Evolutionary conservation across 306 rosid species (phyloP).

Genomic region (Sicyos baderoa): DNA sequence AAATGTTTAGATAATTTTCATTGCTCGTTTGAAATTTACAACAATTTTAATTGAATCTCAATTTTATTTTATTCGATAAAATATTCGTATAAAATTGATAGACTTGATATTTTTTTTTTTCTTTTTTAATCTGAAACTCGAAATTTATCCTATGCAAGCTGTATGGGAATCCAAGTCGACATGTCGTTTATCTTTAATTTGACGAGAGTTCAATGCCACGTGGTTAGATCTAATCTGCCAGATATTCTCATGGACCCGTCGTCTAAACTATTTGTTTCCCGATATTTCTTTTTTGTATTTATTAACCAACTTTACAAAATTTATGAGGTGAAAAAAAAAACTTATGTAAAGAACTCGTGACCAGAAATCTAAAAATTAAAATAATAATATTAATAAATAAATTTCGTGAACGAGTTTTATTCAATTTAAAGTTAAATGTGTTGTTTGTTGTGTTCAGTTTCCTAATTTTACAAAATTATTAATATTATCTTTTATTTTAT

Average conservation of each 20-base stretch:
- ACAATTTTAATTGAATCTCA: too few relatives aligned
- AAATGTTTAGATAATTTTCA: too few relatives aligned
- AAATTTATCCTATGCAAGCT: neutral
- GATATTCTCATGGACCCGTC: neutral
- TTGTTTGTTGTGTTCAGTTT: neutral
- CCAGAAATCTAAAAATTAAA: too few relatives aligned
- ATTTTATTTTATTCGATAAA: too few relatives aligned
- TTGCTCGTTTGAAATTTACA: too few relatives aligned
- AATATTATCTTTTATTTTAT: neutral
- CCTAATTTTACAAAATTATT: neutral
- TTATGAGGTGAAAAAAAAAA: neutral
- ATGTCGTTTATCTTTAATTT: neutral
- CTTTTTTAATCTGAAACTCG: neutral
- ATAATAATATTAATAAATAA: neutral
- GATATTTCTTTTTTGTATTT: neutral
- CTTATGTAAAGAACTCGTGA: neutral
- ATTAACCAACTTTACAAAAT: neutral
- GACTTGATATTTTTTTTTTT: neutral
- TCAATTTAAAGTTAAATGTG: neutral
- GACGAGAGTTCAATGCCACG: neutral
- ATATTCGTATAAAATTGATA: too few relatives aligned
- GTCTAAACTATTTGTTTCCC: neutral
- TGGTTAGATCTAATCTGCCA: neutral
- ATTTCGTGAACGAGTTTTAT: neutral
- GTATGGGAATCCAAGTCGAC: neutral